Evolutionary conservation across 208 protist genomes (phyloP).

Genomic region (Angomonas deanei): DNA sequence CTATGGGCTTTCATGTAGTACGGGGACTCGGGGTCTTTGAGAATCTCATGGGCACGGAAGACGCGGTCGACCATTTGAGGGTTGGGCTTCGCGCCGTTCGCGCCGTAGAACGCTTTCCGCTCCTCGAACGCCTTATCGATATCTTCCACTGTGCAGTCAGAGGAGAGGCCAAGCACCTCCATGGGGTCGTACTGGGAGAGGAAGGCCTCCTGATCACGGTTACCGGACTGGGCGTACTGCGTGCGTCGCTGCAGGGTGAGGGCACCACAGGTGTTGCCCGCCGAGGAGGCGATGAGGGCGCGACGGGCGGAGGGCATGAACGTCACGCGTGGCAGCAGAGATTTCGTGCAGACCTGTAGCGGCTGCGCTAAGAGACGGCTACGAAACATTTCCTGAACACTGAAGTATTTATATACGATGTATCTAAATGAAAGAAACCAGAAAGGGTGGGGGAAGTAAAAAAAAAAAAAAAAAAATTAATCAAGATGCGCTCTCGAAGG

Average conservation of each 20-base stretch:
- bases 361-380: too few species aligned
- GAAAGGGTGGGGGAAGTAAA: too few species aligned
- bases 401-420: too few species aligned
- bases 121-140: constrained; percentile 62
- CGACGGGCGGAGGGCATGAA: neutral
- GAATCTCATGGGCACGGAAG: constrained; percentile 70
- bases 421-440: too few species aligned
- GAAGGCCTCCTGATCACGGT: constrained; percentile 81
- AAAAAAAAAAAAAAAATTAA: too few species aligned
- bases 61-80: constrained; percentile 76
- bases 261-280: neutral
- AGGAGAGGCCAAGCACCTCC: constrained; percentile 59
- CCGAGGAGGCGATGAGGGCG: constrained; percentile 5
- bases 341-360: too few species aligned
- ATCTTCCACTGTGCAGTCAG: constrained; percentile 68
- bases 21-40: constrained; percentile 76
- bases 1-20: constrained; percentile 77
- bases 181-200: constrained; percentile 77
- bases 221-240: constrained; percentile 78
- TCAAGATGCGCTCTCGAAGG: too few species aligned
- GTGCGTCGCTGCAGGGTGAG: constrained; percentile 35
- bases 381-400: neutral
- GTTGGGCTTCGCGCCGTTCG: constrained; percentile 55
- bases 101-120: constrained; percentile 54
- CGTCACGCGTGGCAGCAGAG: too few species aligned